phyloP scores from a whole-genome alignment of 768 basidiomycete genomes.

The Suillus plorans region DNA sequence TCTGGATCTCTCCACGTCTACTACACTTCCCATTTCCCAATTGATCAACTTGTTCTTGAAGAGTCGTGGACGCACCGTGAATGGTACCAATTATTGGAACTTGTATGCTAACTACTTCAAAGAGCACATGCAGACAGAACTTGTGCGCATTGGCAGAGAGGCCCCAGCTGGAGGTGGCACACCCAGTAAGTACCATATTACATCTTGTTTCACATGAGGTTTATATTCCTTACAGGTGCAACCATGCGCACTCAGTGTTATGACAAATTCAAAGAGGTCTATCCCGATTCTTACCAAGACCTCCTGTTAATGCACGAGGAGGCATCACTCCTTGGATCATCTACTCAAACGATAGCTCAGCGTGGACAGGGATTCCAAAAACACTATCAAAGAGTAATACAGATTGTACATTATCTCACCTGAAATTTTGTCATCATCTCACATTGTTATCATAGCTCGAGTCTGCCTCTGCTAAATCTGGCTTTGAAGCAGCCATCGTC shows the following conservation, averaged over 20 bases:
- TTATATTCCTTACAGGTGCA: background rate
- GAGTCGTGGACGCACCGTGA: background rate
- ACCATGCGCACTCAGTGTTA: background rate
- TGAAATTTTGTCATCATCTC: background rate
- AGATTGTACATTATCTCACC: background rate
- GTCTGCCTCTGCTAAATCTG: background rate
- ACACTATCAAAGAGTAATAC: background rate
- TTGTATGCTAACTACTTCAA: conserved; percentile 1
- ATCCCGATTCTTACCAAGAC: background rate
- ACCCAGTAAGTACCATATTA: background rate
- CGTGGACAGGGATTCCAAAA: background rate
- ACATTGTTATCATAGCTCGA: background rate
- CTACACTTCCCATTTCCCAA: conserved; percentile 4
- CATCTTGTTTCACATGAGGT: background rate
- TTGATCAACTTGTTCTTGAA: conserved; percentile 10
- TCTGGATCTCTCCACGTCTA: background rate
- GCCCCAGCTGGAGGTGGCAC: background rate
- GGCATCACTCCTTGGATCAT: background rate
- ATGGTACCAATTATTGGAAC: conserved; percentile 7
- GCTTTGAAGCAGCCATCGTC: background rate
- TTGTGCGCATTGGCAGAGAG: background rate
- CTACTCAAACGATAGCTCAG: conserved; percentile 3
- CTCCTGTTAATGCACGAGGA: background rate
- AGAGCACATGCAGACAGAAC: conserved; percentile 4
- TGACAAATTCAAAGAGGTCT: background rate